A percentile compares a stretch with the other conserved stretches of the same genome.
These are phyloP conservation scores for Malassezia restricta DNA, from an alignment of 1,284 basidiomycete species.

Conservation along the genomic window DNA sequence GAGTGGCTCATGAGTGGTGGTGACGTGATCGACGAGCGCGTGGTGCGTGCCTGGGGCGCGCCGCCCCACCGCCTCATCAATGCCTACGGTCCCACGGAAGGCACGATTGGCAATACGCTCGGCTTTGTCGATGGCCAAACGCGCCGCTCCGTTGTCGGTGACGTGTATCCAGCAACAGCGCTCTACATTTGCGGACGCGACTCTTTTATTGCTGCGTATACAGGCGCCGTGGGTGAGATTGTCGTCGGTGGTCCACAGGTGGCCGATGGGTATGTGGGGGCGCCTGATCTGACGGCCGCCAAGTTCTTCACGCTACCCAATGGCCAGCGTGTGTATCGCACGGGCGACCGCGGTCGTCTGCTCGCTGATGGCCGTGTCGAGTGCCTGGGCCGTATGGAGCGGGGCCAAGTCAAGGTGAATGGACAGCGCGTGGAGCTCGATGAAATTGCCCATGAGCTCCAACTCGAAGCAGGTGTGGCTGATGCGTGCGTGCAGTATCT, in stretches of 20 bases:
- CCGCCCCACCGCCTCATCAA: slow-evolving; percentile 35
- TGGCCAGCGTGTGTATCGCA: slow-evolving; percentile 38
- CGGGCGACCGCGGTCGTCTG: slow-evolving; percentile 42
- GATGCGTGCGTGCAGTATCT: slow-evolving; percentile 36
- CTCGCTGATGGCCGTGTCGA: slow-evolving; percentile 32
- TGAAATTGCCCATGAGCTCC: slow-evolving; percentile 33
- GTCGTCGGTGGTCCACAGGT: slow-evolving; percentile 41
- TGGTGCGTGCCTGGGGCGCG: slow-evolving; percentile 34
- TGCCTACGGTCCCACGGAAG: slow-evolving; percentile 43
- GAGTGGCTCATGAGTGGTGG: slow-evolving; percentile 46
- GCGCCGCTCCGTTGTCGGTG: slow-evolving; percentile 31
- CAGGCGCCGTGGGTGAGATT: slow-evolving; percentile 36
- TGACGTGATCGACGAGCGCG: slow-evolving; percentile 38
- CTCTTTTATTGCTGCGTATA: slow-evolving; percentile 9
- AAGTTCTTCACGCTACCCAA: slow-evolving; percentile 27
- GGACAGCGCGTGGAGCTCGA: slow-evolving; percentile 44
- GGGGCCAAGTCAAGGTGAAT: slow-evolving; percentile 42
- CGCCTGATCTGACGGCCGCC: slow-evolving; percentile 28
- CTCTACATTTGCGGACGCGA: slow-evolving; percentile 25
- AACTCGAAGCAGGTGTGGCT: slow-evolving; percentile 15
- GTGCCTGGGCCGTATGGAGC: slow-evolving; percentile 35
- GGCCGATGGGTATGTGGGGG: slow-evolving; percentile 37
- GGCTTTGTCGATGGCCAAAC: slow-evolving; percentile 25
- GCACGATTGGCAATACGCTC: slow-evolving; percentile 43
- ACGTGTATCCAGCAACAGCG: slow-evolving; percentile 26